Evolutionary conservation across 139 green algal genomes (phyloP).

Genomic region (Marvania coccoides): DNA sequence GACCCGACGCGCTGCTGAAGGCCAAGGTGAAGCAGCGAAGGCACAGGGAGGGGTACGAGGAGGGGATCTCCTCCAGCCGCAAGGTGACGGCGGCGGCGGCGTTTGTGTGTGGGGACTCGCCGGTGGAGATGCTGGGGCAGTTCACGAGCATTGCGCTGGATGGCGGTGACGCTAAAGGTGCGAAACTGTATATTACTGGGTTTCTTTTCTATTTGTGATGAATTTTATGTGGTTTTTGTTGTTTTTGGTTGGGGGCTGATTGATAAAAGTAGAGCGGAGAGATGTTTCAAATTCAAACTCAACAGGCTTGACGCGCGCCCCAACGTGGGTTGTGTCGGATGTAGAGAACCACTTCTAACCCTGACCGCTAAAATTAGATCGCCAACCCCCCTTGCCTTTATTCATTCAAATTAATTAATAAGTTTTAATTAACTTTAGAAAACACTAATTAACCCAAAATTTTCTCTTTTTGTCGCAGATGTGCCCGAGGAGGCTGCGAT

Average conservation of each 20-base stretch:
- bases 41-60: slow-evolving; percentile 87
- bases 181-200: no score
- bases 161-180: not conserved
- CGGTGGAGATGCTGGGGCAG: slow-evolving; percentile 84
- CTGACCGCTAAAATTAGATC: slow-evolving; percentile 2
- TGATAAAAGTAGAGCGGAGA: not conserved
- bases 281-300: slow-evolving; percentile 25
- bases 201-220: not conserved
- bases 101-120: slow-evolving; percentile 72
- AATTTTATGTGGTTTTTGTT: not conserved
- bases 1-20: slow-evolving; percentile 72
- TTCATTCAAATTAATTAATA: not conserved
- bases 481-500: slow-evolving; percentile 9
- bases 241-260: not conserved
- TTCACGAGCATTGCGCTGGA: slow-evolving; percentile 45
- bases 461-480: not conserved
- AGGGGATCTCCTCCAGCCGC: slow-evolving; percentile 69
- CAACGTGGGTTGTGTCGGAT: not conserved
- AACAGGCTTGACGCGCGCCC: slow-evolving; percentile 19
- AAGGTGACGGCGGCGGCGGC: slow-evolving; percentile 42
- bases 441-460: not conserved
- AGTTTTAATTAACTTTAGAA: not conserved
- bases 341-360: slow-evolving; percentile 15
- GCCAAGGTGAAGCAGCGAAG: slow-evolving; percentile 68
- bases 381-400: not conserved